Evolutionary conservation across 371 early-diverging fungal species (phyloP), one percentile per base, ranked within the genome.

Genomic region (Rhizomucor pusillus): DNA sequence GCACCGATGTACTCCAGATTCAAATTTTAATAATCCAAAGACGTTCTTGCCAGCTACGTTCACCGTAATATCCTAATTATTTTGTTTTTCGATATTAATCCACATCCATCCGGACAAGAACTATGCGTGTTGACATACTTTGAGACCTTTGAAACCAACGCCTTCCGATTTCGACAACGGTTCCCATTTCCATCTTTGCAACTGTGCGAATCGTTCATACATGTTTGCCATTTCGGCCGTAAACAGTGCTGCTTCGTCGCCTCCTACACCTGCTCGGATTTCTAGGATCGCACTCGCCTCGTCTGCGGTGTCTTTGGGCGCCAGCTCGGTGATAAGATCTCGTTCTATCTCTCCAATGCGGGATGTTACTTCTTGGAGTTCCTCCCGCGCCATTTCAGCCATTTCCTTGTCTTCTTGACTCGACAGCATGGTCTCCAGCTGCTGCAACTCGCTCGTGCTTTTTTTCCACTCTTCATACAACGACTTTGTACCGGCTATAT

Each of bases 171-270:
- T 60, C 1, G 84, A 61, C 23, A 90, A 61, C 4, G 71, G 56
- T 44, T 87, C 85, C 73, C 85, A 87, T 51, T 79, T 85, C 91
- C 92, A 92, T 19, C 82, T 67, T 29, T 79, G 64, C 14, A 73
- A 44, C 50, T 80, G 79, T 16, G 88, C 71, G 62, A 81, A 89
- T 1, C 83, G 64, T 54, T 90, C 84, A 62, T 93, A 93, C 92
- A 93, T 91, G 16, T 74, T 65, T 29, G 85, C 56, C 53, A 93
- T 65, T 34, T 93, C 91, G 1, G 76, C 81, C 0, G 85, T 79
- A 63, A 93, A 93, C 51, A 93, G 57, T 5, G 89, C 81, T 0
- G 92, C 91, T 59, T 93, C 93, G 70, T 88, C 87, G 4, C 93
- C 93, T 13, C 93, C 93, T 3, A 93, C 87, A 47, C 86, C 86